Evolutionary conservation across 495 filamentous ascomycete species (phyloP), one percentile per base, ranked within the genome.

Genomic region (Xylaria grammica): DNA sequence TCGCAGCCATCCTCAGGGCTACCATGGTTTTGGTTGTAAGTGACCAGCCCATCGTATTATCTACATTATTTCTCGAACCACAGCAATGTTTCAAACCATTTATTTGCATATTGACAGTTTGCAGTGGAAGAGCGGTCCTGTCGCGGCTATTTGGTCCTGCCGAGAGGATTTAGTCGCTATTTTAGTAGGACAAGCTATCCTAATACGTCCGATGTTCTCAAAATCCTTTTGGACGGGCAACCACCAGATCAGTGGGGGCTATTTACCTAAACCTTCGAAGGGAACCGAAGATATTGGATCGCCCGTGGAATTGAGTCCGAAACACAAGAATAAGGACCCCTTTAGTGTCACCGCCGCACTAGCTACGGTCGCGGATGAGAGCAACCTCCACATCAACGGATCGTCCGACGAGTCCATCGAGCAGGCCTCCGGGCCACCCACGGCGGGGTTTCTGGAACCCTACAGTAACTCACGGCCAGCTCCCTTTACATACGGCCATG

Each of bases 101-200:
- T n/a, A n/a, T n/a, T n/a, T n/a, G n/a, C n/a, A n/a, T n/a, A n/a
- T n/a, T 55, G 19, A 55, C 11, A 55, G 1, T 15, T 2, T 20
- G 52, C 29, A 38, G 30, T 20, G 11, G 3, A 22, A 38, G 13
- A 55, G 36, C 32, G 52, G 52, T 20, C 17, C 8, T 6, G 20
- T 9, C 1, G 52, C 52, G 15, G 9, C 52, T 7, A 26, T 55
- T 17, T 55, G 52, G 52, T 55, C 52, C 5, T 38, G 52, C 17
- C 24, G 51, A 8, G 51, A 54, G 26, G 52, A 55, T 19, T 32
- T 55, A 1, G 52, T 55, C 27, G 32, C 52, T 17, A 55, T 38
- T 20, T 20, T 38, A 3, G 17, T 55, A 6, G 52, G 52, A 13
- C 52, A 55, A 22, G 3, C 30, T 17, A 3, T 19, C 19, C 15